phyloP scores from a whole-genome alignment of 345 rosid genomes.

The Brassica juncea region DNA sequence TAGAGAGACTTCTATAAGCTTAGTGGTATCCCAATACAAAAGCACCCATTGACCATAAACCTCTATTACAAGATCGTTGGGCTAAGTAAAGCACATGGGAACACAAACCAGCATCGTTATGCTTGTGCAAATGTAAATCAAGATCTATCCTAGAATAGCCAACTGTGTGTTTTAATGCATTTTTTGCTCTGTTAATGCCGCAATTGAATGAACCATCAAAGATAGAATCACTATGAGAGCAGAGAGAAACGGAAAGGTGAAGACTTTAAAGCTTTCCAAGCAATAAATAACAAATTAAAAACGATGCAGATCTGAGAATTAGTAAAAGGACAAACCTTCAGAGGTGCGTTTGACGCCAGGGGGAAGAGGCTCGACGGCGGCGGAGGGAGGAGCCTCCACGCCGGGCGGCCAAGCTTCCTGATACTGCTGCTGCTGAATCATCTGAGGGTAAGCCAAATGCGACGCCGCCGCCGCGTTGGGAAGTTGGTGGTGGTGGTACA shows the following conservation, averaged over 20 bases:
- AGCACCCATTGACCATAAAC: background rate
- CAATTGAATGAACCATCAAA: slow-evolving; percentile 1
- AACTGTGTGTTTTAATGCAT: background rate
- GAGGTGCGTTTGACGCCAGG: slow-evolving; percentile 61
- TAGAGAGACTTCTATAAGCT: background rate
- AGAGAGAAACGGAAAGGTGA: slow-evolving; percentile 13
- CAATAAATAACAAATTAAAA: slow-evolving; percentile 1
- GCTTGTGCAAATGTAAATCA: slow-evolving; percentile 9
- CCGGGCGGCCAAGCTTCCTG: slow-evolving; percentile 48
- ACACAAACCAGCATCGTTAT: slow-evolving; percentile 16
- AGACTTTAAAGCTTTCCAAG: slow-evolving; percentile 17
- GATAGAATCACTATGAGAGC: slow-evolving; percentile 12
- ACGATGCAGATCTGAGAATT: slow-evolving; percentile 29
- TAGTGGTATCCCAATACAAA: background rate
- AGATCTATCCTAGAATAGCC: background rate
- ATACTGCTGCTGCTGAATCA: slow-evolving; percentile 41
- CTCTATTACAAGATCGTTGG: background rate
- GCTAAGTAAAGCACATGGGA: slow-evolving; percentile 16
- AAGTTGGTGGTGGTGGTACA: slow-evolving; percentile 37
- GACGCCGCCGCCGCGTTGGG: slow-evolving; percentile 36
- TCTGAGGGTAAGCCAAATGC: slow-evolving; percentile 43
- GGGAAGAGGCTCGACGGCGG: slow-evolving; percentile 49
- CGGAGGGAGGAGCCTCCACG: slow-evolving; percentile 37
- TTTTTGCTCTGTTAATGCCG: background rate
- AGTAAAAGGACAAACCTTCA: slow-evolving; percentile 45